phyloP scores from a whole-genome alignment of 2,329 filamentous ascomycete genomes.

The Canariomyces notabilis region DNA sequence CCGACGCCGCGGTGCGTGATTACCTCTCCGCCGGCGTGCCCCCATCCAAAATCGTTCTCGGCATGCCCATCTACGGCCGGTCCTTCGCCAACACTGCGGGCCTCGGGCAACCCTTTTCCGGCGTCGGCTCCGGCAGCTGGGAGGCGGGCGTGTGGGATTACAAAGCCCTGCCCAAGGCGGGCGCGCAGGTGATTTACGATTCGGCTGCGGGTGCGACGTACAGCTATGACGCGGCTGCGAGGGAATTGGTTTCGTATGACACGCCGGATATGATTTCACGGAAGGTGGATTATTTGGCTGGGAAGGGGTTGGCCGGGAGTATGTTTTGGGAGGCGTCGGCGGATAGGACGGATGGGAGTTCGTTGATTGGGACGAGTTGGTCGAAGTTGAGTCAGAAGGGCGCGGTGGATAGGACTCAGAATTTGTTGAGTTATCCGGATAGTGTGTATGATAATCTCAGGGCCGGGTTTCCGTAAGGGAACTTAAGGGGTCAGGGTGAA shows the following conservation, averaged over 20 bases:
- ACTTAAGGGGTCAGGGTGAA: neutral
- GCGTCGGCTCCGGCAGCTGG: conserved; percentile 64
- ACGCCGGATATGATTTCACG: conserved; percentile 52
- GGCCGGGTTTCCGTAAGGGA: conserved; percentile 13
- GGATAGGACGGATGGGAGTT: conserved; percentile 55
- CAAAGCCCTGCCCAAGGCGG: conserved; percentile 64
- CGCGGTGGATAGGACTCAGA: conserved; percentile 40
- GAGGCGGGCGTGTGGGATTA: conserved; percentile 76
- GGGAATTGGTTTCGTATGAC: conserved; percentile 68
- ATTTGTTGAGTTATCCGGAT: conserved; percentile 46
- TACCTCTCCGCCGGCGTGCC: conserved; percentile 62
- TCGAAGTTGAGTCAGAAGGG: conserved; percentile 34
- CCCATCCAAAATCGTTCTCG: conserved; percentile 64
- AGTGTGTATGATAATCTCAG: conserved; percentile 52
- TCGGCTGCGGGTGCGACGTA: conserved; percentile 58
- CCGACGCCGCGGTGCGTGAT: conserved; percentile 57
- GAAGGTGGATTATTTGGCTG: conserved; percentile 64
- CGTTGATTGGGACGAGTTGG: conserved; percentile 48
- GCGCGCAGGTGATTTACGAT: conserved; percentile 56
- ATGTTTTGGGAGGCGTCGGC: conserved; percentile 85
- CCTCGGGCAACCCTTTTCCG: conserved; percentile 57
- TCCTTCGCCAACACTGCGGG: conserved; percentile 62
- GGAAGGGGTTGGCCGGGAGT: conserved; percentile 61
- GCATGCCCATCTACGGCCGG: conserved; percentile 77
- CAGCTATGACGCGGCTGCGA: conserved; percentile 57